Conservation (phyloP, 768 basidiomycete genomes). For the Psilocybe azurescens region DNA sequence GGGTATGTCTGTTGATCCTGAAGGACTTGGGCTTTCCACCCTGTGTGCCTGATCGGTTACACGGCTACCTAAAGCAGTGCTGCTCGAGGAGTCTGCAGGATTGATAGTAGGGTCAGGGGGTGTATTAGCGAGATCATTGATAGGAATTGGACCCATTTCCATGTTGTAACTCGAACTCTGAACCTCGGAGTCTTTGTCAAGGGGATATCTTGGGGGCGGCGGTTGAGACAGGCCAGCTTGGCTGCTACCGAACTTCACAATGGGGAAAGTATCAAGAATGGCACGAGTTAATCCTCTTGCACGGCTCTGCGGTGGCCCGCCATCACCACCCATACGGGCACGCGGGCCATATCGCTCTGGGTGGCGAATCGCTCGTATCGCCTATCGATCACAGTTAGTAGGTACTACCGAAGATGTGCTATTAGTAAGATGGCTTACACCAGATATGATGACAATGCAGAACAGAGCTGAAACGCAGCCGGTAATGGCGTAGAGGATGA, state of each 20-base stretch:
- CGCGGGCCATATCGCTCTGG: slow-evolving; percentile 93
- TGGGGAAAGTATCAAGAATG: slow-evolving; percentile 94
- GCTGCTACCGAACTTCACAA: slow-evolving; percentile 78
- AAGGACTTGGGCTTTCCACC: not conserved
- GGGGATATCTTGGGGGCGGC: not conserved
- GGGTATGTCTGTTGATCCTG: slow-evolving; percentile 3
- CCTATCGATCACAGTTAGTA: slow-evolving; percentile 44
- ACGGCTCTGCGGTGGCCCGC: slow-evolving; percentile 59
- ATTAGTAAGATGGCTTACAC: slow-evolving; percentile 52
- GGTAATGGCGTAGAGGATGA: slow-evolving; percentile 85
- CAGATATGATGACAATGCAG: slow-evolving; percentile 83
- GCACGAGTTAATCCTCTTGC: slow-evolving; percentile 89
- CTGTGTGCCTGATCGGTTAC: not conserved
- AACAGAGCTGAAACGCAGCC: slow-evolving; percentile 89
- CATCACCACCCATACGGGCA: slow-evolving; percentile 41
- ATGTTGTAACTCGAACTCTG: slow-evolving; percentile 24
- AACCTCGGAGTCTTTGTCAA: slow-evolving; percentile 32
- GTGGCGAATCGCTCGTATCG: slow-evolving; percentile 81
- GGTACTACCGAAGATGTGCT: slow-evolving; percentile 1
- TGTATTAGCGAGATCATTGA: not conserved
- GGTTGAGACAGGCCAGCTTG: slow-evolving; percentile 10
- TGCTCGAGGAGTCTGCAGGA: not conserved
- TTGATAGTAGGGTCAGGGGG: not conserved
- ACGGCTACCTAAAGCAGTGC: not conserved
- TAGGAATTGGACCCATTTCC: slow-evolving; percentile 13